These are phyloP conservation scores for Cotoneaster glaucophyllus DNA, from an alignment of 306 rosid genomes.

Conservation along the genomic window DNA sequence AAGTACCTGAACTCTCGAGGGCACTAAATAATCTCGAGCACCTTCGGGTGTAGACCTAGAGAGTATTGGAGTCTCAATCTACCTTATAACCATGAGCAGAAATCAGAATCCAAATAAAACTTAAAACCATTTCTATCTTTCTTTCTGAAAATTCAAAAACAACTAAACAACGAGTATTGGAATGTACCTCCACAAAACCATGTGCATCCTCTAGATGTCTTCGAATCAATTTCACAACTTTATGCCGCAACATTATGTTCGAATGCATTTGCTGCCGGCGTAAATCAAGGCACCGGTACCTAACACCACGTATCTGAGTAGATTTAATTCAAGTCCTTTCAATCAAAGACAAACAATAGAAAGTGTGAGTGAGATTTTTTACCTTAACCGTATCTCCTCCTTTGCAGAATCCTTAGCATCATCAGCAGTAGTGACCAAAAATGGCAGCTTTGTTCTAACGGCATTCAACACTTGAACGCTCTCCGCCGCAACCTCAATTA, in stretches of 20 bases:
- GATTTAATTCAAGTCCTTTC: background rate
- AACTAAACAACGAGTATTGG: background rate
- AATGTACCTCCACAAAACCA: constrained; percentile 86
- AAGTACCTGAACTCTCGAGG: constrained; percentile 93
- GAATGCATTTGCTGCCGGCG: constrained; percentile 77
- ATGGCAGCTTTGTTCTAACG: constrained; percentile 73
- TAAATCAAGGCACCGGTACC: constrained; percentile 90
- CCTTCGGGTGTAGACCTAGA: constrained; percentile 97
- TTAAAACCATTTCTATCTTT: background rate
- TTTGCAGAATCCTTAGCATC: constrained; percentile 76
- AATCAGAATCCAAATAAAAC: constrained; percentile 36
- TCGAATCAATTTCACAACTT: constrained; percentile 80
- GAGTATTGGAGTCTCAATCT: constrained; percentile 99
- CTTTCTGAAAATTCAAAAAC: background rate
- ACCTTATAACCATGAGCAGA: constrained; percentile 62
- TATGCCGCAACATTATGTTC: constrained; percentile 78
- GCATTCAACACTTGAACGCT: constrained; percentile 69
- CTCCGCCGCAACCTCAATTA: constrained; percentile 81
- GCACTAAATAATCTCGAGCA: constrained; percentile 96
- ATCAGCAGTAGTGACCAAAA: constrained; percentile 70
- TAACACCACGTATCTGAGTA: constrained; percentile 23
- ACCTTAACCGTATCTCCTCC: constrained; percentile 95
- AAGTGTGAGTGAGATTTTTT: background rate
- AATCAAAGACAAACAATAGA: background rate
- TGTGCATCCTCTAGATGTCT: constrained; percentile 78